A percentile compares a stretch with the other conserved stretches of the same genome.
Conservation (phyloP, 139 green algal species). For the Chlamydomonas sp. region DNA sequence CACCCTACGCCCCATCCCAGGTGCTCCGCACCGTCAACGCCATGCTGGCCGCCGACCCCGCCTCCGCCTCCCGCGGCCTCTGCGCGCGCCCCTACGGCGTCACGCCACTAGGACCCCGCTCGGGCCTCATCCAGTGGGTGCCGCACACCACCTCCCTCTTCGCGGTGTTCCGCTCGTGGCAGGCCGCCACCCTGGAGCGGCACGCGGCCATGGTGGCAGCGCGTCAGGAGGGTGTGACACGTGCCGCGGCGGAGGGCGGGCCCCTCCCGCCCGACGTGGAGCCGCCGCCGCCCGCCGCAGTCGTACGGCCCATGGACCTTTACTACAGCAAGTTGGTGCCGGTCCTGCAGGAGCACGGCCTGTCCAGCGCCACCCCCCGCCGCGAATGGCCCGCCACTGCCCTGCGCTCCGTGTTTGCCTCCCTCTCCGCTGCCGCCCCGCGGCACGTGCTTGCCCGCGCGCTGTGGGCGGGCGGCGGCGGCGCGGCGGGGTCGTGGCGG, state of each 20-base stretch:
- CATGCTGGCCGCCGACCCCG: slow-evolving; percentile 55
- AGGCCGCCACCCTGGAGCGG: slow-evolving; percentile 60
- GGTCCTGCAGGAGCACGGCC: slow-evolving; percentile 43
- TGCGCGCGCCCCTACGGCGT: slow-evolving; percentile 72
- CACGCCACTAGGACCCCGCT: slow-evolving; percentile 74
- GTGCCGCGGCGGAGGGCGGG: slow-evolving; percentile 8
- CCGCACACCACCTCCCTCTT: slow-evolving; percentile 79
- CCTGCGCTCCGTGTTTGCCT: slow-evolving; percentile 31
- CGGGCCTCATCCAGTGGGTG: slow-evolving; percentile 92
- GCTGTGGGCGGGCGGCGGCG: slow-evolving; percentile 64
- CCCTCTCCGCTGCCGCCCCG: not conserved
- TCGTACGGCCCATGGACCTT: slow-evolving; percentile 24
- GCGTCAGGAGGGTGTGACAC: slow-evolving; percentile 29
- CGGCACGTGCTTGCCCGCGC: slow-evolving; percentile 53
- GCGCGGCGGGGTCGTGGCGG: slow-evolving; percentile 57
- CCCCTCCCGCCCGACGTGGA: slow-evolving; percentile 1
- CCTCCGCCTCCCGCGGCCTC: slow-evolving; percentile 18
- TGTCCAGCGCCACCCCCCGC: slow-evolving; percentile 47
- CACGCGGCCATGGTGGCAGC: slow-evolving; percentile 53
- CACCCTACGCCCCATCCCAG: slow-evolving; percentile 68
- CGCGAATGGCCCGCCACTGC: slow-evolving; percentile 49
- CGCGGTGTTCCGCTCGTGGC: slow-evolving; percentile 81
- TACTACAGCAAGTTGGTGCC: slow-evolving; percentile 29
- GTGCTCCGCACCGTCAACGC: slow-evolving; percentile 64
- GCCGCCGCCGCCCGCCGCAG: slow-evolving; percentile 4